Percentiles rank a stretch among this genome's conserved stretches.
Conservation (phyloP, 306 rosid species). For the Cajanus cajan region DNA sequence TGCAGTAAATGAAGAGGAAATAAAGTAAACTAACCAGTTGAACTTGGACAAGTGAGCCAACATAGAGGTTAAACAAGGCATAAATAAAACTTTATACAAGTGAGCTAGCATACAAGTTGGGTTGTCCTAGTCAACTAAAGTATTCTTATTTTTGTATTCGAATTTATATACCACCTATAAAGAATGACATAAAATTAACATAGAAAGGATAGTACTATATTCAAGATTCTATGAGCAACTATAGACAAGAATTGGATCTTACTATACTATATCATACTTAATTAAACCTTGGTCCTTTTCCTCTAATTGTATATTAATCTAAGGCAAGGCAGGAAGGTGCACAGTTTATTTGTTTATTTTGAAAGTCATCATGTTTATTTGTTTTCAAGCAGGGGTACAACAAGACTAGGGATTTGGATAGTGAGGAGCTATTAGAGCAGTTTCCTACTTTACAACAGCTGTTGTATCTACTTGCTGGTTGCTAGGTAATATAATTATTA, state of each 20-base stretch:
- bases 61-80: too few relatives aligned
- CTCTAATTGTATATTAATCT: not conserved
- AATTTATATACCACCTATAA: slow-evolving; percentile 1
- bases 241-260: not conserved
- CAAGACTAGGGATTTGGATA: slow-evolving; percentile 92
- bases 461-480: slow-evolving; percentile 85
- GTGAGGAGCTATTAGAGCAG: slow-evolving; percentile 92
- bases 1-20: too few relatives aligned
- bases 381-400: slow-evolving; percentile 73
- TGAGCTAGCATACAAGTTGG: too few relatives aligned
- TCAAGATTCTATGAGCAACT: not conserved
- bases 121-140: slow-evolving; percentile 35
- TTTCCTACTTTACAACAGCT: slow-evolving; percentile 96
- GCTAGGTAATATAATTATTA: slow-evolving; percentile 77
- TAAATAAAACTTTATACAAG: too few relatives aligned
- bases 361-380: slow-evolving; percentile 15
- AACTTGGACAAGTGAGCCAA: too few relatives aligned
- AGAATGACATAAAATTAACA: not conserved
- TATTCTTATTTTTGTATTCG: slow-evolving; percentile 16
- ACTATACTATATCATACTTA: too few relatives aligned
- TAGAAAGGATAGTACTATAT: not conserved
- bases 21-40: too few relatives aligned
- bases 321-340: not conserved
- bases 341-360: not conserved
- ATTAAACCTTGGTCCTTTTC: not conserved